phyloP scores from a whole-genome alignment of 202 grass and related monocot species.

The Digitaria exilis region DNA sequence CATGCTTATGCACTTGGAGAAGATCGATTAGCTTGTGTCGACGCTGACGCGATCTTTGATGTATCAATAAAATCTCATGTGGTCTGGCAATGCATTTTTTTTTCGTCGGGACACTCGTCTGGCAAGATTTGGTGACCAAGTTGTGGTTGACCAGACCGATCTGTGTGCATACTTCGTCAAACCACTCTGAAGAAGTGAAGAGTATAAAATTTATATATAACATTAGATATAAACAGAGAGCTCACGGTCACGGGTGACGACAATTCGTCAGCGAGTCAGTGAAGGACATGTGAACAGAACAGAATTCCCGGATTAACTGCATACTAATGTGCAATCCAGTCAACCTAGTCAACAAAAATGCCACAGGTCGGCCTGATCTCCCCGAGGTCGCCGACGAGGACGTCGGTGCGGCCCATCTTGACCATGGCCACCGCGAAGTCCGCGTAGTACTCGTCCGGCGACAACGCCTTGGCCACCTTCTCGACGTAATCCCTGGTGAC shows the following conservation, averaged over 20 bases:
- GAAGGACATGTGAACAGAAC: background rate
- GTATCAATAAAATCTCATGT: background rate
- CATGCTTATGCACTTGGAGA: background rate
- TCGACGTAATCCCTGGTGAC: conserved; percentile 67
- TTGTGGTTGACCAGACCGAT: conserved; percentile 31
- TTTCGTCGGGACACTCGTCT: background rate
- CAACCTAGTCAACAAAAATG: conserved; percentile 47
- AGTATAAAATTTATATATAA: background rate
- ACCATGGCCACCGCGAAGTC: conserved; percentile 75
- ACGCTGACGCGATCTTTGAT: background rate
- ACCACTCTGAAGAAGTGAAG: background rate
- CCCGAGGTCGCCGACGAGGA: conserved; percentile 52
- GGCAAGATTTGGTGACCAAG: conserved; percentile 27
- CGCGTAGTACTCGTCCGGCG: conserved; percentile 52
- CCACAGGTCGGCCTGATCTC: conserved; percentile 68
- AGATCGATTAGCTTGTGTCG: background rate
- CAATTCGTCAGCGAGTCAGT: background rate
- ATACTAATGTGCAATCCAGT: background rate
- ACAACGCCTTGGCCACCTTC: conserved; percentile 43
- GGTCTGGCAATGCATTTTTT: background rate
- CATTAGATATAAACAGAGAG: background rate
- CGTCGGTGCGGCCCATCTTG: conserved; percentile 82
- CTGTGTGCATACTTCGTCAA: conserved; percentile 23
- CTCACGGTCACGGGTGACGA: background rate
- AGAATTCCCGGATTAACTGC: background rate